Evolutionary conservation across 2,329 filamentous ascomycete species (phyloP), one percentile per base, ranked within the genome.

Genomic region (Monilinia polystroma): DNA sequence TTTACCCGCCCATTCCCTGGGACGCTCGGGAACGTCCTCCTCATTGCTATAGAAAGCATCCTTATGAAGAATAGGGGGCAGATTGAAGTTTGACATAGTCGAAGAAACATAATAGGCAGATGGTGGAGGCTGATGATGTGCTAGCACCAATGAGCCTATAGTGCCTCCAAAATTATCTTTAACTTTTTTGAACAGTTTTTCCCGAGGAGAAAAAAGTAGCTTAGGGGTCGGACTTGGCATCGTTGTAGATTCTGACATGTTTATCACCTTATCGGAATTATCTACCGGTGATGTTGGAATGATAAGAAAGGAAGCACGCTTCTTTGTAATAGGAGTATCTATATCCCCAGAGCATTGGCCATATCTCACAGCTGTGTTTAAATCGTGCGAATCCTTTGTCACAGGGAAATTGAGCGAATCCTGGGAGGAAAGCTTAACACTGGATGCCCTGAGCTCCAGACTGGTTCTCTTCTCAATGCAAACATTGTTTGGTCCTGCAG

Each of bases 41-140:
- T 96, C 92, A 38, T 91, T 83, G 72, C 93, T 91, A 75, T 97
- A 98, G 74, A 89, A 93, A 0, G 93, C 89, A 75, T 93, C 88
- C 76, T 93, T 91, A 70, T 97, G 96, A 59, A 97, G 84, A 18
- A 90, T 84, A 67, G 88, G 82, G 0, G 90, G 90, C 11, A 87
- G 78, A 16, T 82, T 82, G 67, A 82, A 78, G n/a, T 81, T 76
- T 71, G 82, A 77, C 76, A 92, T 82, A 0, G 87, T 89, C 1
- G 80, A 79, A 3, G 79, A 74, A 1, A 92, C 80, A 72, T 81
- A 83, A 55, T 80, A 69, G 56, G 67, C 67, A 1, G 78, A 75
- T 3, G 83, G 83, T 38, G 83, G 81, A 4, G 77, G 63, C 35
- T 66, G 45, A 14, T 53, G 12, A 20, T 52, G 47, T 53, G 64